Base-by-base conservation (phyloP, 768 basidiomycete genomes). In the Russula compacta region DNA sequence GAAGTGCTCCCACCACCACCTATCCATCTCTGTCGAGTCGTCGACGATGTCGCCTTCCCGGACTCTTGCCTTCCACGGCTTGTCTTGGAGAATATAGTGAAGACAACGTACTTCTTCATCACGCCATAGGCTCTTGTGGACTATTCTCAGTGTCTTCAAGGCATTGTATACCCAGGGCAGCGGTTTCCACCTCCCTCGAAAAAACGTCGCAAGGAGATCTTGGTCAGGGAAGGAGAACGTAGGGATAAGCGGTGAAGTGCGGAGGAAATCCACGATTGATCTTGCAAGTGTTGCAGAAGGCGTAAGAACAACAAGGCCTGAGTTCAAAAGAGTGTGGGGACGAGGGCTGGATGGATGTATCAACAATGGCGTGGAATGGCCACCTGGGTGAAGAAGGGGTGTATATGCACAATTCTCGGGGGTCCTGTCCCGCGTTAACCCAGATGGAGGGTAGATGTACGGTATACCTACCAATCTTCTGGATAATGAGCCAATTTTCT, bases 341-440 rank as follows among this genome's bases (percentile, higher is more conserved):
- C 90, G 82, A 14, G 90, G 91, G 38, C 82, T 81, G 46, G 68
- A 59, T 0, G 69, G 51, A 4, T 73, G 70, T 57, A 79, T 76
- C 53, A 64, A 60, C 11, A 76, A 74, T 6, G 80, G 83, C 21
- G 79, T 74, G 40, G 75, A 76, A 36, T 76, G 65, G 33, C 82
- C 80, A 8, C 75, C 74, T 4, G 81, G 79, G 58, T 77, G 75
- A 21, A 67, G 64, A 55, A 80, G 71, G 7, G 78, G 72, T 6
- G 87, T 86, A 71, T 92, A 86, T 21, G 89, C 84, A 72, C 95
- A 99, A 69, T 98, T 98, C 61, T 76, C 84, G n/a, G 95, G 94
- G 42, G 83, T 79, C 95, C 95, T 66, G 15, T 53, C 44, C 46
- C 47, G 57, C 36, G 40, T 49, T 35, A 15, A 44, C 58, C 46